Evolutionary conservation across 768 basidiomycete species (phyloP).

Genomic region (Rhodotorula kratochvilovae): DNA sequence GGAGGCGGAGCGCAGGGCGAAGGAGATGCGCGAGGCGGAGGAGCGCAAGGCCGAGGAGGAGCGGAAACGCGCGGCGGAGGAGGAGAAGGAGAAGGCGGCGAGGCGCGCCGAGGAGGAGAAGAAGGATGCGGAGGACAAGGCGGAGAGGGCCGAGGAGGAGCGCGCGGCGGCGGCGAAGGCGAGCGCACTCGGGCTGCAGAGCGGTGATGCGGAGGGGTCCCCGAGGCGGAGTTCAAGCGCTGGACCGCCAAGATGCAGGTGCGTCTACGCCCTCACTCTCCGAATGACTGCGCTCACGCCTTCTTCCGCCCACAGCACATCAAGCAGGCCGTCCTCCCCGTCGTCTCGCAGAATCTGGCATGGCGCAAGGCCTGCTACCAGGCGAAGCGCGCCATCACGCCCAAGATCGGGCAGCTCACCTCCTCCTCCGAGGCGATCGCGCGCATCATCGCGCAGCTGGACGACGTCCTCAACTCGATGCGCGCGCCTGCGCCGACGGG

Average conservation of each 20-base stretch:
- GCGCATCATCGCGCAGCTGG: slow-evolving; percentile 57
- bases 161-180: slow-evolving; percentile 46
- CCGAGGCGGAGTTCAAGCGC: slow-evolving; percentile 47
- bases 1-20: slow-evolving; percentile 19
- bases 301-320: slow-evolving; percentile 19
- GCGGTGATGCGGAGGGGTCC: slow-evolving; percentile 22
- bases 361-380: slow-evolving; percentile 63
- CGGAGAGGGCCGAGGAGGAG: slow-evolving; percentile 49
- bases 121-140: slow-evolving; percentile 33
- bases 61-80: slow-evolving; percentile 46
- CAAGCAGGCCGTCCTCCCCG: slow-evolving; percentile 51
- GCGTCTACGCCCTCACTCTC: background rate
- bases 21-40: slow-evolving; percentile 25
- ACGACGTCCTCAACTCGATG: slow-evolving; percentile 50
- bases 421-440: slow-evolving; percentile 61
- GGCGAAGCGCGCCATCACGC: slow-evolving; percentile 71
- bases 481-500: slow-evolving; percentile 29
- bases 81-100: slow-evolving; percentile 47
- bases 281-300: background rate
- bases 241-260: slow-evolving; percentile 48
- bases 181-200: slow-evolving; percentile 23
- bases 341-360: slow-evolving; percentile 59
- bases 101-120: slow-evolving; percentile 20
- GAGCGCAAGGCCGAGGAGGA: slow-evolving; percentile 3
- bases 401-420: slow-evolving; percentile 81